These are phyloP conservation scores for Strobilomyces confusus DNA, from an alignment of 768 basidiomycete species.

Conservation along the genomic window DNA sequence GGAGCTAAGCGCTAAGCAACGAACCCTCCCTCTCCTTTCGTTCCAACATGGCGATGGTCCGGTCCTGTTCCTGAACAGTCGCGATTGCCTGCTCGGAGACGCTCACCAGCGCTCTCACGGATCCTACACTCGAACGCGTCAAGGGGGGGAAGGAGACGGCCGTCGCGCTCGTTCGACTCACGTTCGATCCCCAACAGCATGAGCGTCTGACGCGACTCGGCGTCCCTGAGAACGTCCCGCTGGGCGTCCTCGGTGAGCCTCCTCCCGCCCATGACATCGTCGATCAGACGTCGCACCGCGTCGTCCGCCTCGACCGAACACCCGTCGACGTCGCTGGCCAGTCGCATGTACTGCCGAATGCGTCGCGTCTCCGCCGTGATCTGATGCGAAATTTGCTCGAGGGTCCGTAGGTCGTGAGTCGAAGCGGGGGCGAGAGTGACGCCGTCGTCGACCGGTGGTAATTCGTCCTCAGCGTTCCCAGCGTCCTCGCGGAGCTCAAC, in stretches of 20 bases:
- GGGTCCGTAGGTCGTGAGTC: constrained; percentile 25
- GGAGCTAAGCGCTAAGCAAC: too few relatives aligned
- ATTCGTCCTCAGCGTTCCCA: background rate
- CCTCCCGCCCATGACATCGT: constrained; percentile 37
- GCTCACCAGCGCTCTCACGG: too few relatives aligned
- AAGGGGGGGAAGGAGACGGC: too few relatives aligned
- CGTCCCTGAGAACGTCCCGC: constrained; percentile 41
- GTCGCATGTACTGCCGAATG: constrained; percentile 41
- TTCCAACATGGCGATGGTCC: too few relatives aligned
- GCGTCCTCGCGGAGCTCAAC: constrained; percentile 4
- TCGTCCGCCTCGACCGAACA: constrained; percentile 4
- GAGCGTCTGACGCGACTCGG: constrained; percentile 34
- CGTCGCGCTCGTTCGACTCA: constrained; percentile 27
- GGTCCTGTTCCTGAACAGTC: background rate
- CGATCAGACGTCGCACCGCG: constrained; percentile 34
- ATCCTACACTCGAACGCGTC: too few relatives aligned
- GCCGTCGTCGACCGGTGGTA: background rate
- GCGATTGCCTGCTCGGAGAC: background rate
- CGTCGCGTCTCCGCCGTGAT: constrained; percentile 35
- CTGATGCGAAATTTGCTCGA: constrained; percentile 38
- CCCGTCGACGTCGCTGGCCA: constrained; percentile 20
- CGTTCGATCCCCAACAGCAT: constrained; percentile 46
- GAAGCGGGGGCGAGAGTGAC: background rate
- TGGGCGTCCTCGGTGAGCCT: constrained; percentile 32
- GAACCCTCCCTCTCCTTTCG: too few relatives aligned